Base-by-base conservation (phyloP, 768 basidiomycete species). In the Trametes maxima region DNA sequence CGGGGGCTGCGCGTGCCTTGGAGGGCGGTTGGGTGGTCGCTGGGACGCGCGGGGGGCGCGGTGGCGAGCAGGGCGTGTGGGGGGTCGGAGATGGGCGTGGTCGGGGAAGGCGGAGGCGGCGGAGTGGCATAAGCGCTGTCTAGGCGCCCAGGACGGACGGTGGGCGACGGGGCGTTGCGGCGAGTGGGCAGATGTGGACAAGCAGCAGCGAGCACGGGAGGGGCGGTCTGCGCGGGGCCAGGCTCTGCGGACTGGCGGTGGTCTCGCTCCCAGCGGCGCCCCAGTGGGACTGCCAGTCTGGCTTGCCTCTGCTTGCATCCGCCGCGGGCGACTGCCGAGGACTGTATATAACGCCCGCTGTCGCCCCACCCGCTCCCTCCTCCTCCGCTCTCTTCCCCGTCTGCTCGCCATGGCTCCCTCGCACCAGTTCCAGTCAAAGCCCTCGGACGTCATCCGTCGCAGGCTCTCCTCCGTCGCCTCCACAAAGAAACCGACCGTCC, bases 391-490 rank as follows among this genome's bases (percentile, higher is more conserved):
- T 50, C 37, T 54, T 68, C 63, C 62, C 66, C 65, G 67, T 70
- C 68, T 67, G 58, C 67, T 70, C 69, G 75, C 66, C 76, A 88
- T 86, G 85, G 78, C 86, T 48, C 78, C 80, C 67, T 69, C 65
- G 17, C 74, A 80, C 42, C 69, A 77, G 37, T 92, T 92, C 69
- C 70, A 82, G 69, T 90, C 88, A 45, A 80, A 86, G 58, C 69
- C 84, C n/a, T 88, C 89, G 45, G 78, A 77, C 49, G 84, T 82
- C 53, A 79, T 84, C 55, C 80, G 86, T 61, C 83, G 87, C 70
- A 85, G 90, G 75, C 84, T 92, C 52, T 89, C 88, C 43, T 86
- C 80, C 68, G 76, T 76, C 59, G 74, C 80, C 57, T 68, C 77
- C 48, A 72, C 75, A 6, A 77, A 78, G 67, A 82, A 77, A 71